Percentiles rank a stretch among this genome's conserved stretches.
phyloP scores from a whole-genome alignment of 345 rosid species.

The Orychophragmus violaceus region DNA sequence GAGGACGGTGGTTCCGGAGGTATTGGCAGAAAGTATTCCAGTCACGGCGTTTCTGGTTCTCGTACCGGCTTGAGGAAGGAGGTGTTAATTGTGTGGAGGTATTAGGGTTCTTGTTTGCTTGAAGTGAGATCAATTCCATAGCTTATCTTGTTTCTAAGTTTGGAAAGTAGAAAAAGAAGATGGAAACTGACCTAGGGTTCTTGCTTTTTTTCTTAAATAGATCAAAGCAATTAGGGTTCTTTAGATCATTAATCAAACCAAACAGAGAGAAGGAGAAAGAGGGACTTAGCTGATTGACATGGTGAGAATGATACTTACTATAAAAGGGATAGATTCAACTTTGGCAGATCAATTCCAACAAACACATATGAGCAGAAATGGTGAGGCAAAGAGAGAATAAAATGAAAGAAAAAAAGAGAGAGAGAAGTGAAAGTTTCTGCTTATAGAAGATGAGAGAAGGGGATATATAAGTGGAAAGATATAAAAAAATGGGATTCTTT shows the following conservation, averaged over 20 bases:
- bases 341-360: slow-evolving; percentile 13
- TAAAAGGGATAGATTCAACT: slow-evolving; percentile 16
- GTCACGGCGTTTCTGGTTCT: slow-evolving; percentile 38
- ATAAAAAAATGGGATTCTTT: slow-evolving; percentile 19
- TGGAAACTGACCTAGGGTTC: slow-evolving; percentile 18
- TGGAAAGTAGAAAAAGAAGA: not conserved
- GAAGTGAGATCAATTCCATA: slow-evolving; percentile 44
- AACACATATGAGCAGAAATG: slow-evolving; percentile 18
- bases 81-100: slow-evolving; percentile 17
- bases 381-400: slow-evolving; percentile 30
- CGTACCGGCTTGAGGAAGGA: slow-evolving; percentile 39
- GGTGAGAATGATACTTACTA: slow-evolving; percentile 23
- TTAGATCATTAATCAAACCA: slow-evolving; percentile 9
- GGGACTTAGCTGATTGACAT: slow-evolving; percentile 12
- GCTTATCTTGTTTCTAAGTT: not conserved
- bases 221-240: slow-evolving; percentile 15
- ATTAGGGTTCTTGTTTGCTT: slow-evolving; percentile 26
- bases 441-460: slow-evolving; percentile 2
- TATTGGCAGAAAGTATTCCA: slow-evolving; percentile 37
- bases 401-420: not conserved
- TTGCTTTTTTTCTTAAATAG: not conserved
- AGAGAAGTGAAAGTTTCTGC: slow-evolving; percentile 16
- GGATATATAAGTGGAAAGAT: slow-evolving; percentile 23
- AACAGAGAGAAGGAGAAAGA: slow-evolving; percentile 3
- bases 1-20: slow-evolving; percentile 38